Base-by-base conservation (phyloP, 2,329 filamentous ascomycete species). In the Ophiocordyceps camponoti-saundersi region DNA sequence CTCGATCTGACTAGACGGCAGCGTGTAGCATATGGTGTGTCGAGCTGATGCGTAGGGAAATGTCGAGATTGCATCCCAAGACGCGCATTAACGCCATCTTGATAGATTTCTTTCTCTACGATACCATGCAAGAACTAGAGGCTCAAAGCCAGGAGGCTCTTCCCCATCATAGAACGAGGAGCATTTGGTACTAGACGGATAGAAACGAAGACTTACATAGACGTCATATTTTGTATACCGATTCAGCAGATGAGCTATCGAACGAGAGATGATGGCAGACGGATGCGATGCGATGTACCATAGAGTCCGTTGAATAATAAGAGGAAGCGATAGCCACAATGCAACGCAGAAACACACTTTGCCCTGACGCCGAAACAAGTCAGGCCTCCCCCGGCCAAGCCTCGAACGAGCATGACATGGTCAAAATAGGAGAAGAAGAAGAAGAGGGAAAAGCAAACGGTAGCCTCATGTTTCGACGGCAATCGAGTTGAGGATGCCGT, bases 81-180 rank as follows among this genome's bases (percentile, higher is more conserved):
- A 72, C 80, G 1, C 70, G 76, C 46, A 64, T 82, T 54, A 98
- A 98, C 60, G 89, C 92, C 23, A 86, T 96, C 39, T 64, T 98
- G 55, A 92, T 98, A 52, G 92, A 98, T 63, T 98, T 96, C 65
- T 95, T 95, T 63, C 68, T 98, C 47, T 98, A 98, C 60, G 92
- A 98, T 65, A 79, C 83, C 18, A 88, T 92, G 66, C 98, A 96
- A 62, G 82, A 87, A 58, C 63, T 84, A 59, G 90, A 96, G 62
- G 69, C 66, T 1, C 61, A 69, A 53, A 69, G 79, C 46, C 62
- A 71, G 47, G 75, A 80, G 58, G 70, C 67, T 40, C 55, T 65
- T 44, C 85, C 86, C 6, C 88, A 95, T 64, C 89, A 95, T 65
- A 74, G 89, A 52, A 95, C 89, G 42, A 77, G 89, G 60, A 93